Base-by-base conservation (phyloP, 352 stramenopile genomes). In the Hyaloperonospora arabidopsidis region DNA sequence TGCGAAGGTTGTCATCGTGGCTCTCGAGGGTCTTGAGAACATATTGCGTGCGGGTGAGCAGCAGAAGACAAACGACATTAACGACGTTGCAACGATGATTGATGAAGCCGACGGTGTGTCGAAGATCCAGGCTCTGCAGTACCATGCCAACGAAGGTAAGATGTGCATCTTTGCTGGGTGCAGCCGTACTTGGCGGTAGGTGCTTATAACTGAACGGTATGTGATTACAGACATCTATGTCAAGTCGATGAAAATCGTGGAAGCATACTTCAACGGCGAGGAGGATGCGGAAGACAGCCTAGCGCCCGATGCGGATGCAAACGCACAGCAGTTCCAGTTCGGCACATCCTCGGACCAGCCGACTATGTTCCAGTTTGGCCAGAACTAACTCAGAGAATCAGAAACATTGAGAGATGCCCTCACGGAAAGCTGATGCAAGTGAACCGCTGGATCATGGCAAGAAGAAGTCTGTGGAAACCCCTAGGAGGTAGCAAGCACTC, bases 11-110 rank as follows among this genome's bases (percentile, higher is more conserved):
- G 87, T 99, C 41, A 98, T 95, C 28, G 97, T 99, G 45, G 95
- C 96, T 12, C 74, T 99, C 28, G 97, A 99, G 71, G 96, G 95
- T 18, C 85, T 99, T 23, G 96, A 99, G 62, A 99, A 99, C 76
- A 98, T 99, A 54, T 77, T 99, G 51, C 97, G 95, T 58, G 85
- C 97, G 28, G 86, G 86, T 25, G 74, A 88, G 44, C 53, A 65
- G 44, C 61, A 80, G 67, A 85, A 86, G 67, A 71, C 71, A 19
- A 69, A 68, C 38, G 76, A 93, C 22, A 82, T 96, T 54, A 98
- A 98, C 72, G 67, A 95, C 36, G 93, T 98, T 75, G 92, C 95
- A 28, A 96, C 87, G 17, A 85, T 97, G 67, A 92, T 99, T 60
- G 92, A 96, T 57, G 96, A 99, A 67, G 88, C 87, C 21, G 95